Base-by-base conservation (phyloP, 495 filamentous ascomycete species). In the Tuber microsphaerosporum region DNA sequence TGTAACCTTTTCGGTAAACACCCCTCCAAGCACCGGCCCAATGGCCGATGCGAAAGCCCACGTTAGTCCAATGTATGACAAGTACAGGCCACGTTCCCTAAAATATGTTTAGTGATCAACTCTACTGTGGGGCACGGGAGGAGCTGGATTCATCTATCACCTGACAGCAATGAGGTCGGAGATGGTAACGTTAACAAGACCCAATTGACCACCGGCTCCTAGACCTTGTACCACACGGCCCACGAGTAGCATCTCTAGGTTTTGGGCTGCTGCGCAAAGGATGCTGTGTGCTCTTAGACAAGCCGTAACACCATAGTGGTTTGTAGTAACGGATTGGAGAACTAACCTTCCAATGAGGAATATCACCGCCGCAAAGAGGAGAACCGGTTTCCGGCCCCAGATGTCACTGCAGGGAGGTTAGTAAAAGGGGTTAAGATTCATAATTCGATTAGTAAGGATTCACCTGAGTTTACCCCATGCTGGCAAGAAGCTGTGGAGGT, bases 141-240 rank as follows among this genome's bases (percentile, higher is more conserved):
- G 22, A 12, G 22, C 2, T 37, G 19, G 19, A 39, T 71, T 16
- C 39, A 39, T 39, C n/a, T 44, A n/a, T 20, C 75, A 82, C 72
- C 86, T 83, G 73, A 86, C 81, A 74, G 85, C 83, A 74, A 87
- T 84, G 16, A 87, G 76, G 85, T 97, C 93, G 16, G 89, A 89
- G 73, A 97, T 93, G 77, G 87, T 89, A 71, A 96, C 93, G 81
- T 95, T 94, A 41, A 92, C 91, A 79, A 97, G 83, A 34, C 92
- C 90, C 34, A 94, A 87, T 69, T 94, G 87, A 2, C 93, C 94
- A 73, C 93, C 94, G 44, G 91, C 92, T 7, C 93, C 93, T n/a
- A 91, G 84, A 71, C 94, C 93, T 83, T 97, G 93, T 70, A 97
- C 85, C 1, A 91, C 90, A 82, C 94, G 84, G 22, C 90, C 92